Evolutionary conservation across 768 basidiomycete genomes (phyloP).

Genomic region (Collybia sordida): DNA sequence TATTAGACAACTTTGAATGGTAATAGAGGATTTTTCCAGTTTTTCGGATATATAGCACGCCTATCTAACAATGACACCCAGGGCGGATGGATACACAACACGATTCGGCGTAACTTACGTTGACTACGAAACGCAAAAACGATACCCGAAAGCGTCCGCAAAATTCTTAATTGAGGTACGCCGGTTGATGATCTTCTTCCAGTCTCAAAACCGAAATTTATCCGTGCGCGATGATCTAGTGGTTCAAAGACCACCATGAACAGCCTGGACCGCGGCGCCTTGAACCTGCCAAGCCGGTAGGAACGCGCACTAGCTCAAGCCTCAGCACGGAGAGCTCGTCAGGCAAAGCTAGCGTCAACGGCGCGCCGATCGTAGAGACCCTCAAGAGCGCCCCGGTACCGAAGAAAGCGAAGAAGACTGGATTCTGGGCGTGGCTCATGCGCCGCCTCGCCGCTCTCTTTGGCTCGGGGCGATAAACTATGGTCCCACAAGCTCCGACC

Average conservation of each 20-base stretch:
- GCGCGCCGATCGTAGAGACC: not conserved
- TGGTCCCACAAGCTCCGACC: too few species aligned
- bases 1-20: constrained; percentile 76
- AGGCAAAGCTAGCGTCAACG: not conserved
- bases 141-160: constrained; percentile 51
- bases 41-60: not conserved
- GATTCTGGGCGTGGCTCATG: not conserved
- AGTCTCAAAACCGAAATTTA: not conserved
- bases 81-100: constrained; percentile 55
- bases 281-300: not conserved
- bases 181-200: not conserved
- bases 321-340: not conserved
- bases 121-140: constrained; percentile 54
- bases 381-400: not conserved
- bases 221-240: not conserved
- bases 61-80: not conserved
- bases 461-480: too few species aligned
- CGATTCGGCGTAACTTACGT: constrained; percentile 61
- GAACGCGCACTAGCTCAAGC: not conserved
- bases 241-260: constrained; percentile 10
- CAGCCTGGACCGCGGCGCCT: constrained; percentile 1
- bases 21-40: constrained; percentile 12
- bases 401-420: not conserved
- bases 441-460: too few species aligned
- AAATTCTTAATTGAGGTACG: constrained; percentile 32